Conservation (phyloP, 139 green algal genomes). For the Marvania coccoides region DNA sequence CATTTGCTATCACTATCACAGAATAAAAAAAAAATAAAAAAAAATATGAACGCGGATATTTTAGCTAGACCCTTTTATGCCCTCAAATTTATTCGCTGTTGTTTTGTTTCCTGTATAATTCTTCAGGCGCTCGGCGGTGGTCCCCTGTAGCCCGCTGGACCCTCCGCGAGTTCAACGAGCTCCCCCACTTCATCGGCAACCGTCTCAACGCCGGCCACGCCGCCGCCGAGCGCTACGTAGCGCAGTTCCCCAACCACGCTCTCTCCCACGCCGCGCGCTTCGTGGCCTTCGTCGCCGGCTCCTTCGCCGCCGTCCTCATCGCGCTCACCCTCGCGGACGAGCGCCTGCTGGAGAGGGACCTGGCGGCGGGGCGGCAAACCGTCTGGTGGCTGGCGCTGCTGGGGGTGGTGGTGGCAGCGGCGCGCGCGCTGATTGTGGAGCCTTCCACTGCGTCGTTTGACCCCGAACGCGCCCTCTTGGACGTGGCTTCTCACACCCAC, state of each 20-base stretch:
- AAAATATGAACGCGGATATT: not conserved
- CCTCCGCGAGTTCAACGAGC: constrained; percentile 93
- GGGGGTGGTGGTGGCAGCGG: constrained; percentile 64
- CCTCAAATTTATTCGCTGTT: not conserved
- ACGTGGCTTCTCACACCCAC: constrained; percentile 85
- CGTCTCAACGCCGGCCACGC: constrained; percentile 65
- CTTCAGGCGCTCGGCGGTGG: constrained; percentile 59
- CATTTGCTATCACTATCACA: not conserved
- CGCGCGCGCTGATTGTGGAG: constrained; percentile 45
- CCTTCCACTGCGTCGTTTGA: constrained; percentile 60
- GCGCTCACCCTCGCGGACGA: constrained; percentile 68
- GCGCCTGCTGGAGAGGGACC: constrained; percentile 64
- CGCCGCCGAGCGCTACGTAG: constrained; percentile 73
- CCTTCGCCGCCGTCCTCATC: constrained; percentile 81
- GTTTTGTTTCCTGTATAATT: not conserved
- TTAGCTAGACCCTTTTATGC: too few species aligned
- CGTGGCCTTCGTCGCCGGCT: constrained; percentile 74
- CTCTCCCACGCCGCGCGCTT: constrained; percentile 66
- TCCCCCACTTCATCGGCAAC: constrained; percentile 77
- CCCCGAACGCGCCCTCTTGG: constrained; percentile 71
- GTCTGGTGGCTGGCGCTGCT: constrained; percentile 78
- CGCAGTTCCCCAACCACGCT: constrained; percentile 82
- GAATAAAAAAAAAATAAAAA: too few species aligned
- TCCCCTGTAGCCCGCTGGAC: constrained; percentile 67
- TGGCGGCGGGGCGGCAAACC: constrained; percentile 53